phyloP scores from a whole-genome alignment of 1,139 yeast genomes.

The Blastobotrys apis region DNA sequence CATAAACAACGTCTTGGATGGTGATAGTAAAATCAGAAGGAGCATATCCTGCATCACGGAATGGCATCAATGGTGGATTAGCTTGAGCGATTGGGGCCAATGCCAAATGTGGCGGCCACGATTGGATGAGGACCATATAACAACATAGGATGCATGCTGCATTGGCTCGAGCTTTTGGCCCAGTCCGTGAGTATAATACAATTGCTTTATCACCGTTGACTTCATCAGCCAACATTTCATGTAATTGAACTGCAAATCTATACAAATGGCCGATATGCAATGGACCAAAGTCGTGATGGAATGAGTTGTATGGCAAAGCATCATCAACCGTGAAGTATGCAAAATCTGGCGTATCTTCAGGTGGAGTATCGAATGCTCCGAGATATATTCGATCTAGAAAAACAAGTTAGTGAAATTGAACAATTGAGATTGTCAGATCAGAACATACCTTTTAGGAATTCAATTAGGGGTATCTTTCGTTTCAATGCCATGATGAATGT shows the following conservation, averaged over 20 bases:
- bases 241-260: slow-evolving; percentile 90
- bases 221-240: slow-evolving; percentile 83
- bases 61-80: slow-evolving; percentile 90
- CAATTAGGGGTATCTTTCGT: slow-evolving; percentile 35
- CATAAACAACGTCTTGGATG: slow-evolving; percentile 92
- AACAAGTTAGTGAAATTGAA: not conserved
- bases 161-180: slow-evolving; percentile 79
- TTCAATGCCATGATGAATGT: slow-evolving; percentile 7
- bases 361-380: slow-evolving; percentile 81
- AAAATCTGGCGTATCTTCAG: slow-evolving; percentile 67
- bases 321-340: slow-evolving; percentile 93
- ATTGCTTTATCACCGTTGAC: slow-evolving; percentile 83
- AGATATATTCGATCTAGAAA: slow-evolving; percentile 82
- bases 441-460: slow-evolving; percentile 36
- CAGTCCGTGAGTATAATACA: slow-evolving; percentile 79
- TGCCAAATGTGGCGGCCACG: slow-evolving; percentile 98
- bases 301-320: slow-evolving; percentile 83
- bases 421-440: not conserved
- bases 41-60: slow-evolving; percentile 96
- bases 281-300: slow-evolving; percentile 96
- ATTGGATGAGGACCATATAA: slow-evolving; percentile 90
- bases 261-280: slow-evolving; percentile 88
- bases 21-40: slow-evolving; percentile 90
- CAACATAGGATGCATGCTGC: slow-evolving; percentile 93
- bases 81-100: slow-evolving; percentile 89